These are phyloP conservation scores for Asterophora parasitica DNA, from an alignment of 768 basidiomycete genomes.

Conservation along the genomic window DNA sequence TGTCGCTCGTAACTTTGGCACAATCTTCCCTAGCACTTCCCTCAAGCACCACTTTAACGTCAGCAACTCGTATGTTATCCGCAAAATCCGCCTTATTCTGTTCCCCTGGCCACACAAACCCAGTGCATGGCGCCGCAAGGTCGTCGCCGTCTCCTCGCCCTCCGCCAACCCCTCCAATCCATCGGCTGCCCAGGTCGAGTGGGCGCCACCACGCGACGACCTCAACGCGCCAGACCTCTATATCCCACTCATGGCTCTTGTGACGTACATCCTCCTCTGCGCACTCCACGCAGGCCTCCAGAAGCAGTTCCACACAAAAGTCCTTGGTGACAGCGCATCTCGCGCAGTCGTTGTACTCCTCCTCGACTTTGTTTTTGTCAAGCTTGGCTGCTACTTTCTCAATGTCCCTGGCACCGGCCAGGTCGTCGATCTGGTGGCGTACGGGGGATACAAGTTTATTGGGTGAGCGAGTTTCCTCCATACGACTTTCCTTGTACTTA, in stretches of 20 bases:
- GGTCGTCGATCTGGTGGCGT: conserved; percentile 81
- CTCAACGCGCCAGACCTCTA: conserved; percentile 96
- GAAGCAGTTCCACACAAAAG: conserved; percentile 79
- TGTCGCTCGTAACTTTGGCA: conserved; percentile 70
- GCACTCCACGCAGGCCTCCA: conserved; percentile 82
- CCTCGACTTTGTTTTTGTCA: conserved; percentile 85
- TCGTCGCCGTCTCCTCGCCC: conserved; percentile 15
- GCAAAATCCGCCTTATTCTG: conserved; percentile 81
- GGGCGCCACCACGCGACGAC: conserved; percentile 87
- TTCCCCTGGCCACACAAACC: conserved; percentile 94
- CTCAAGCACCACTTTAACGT: conserved; percentile 67
- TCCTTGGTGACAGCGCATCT: conserved; percentile 82
- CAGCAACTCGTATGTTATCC: conserved; percentile 91
- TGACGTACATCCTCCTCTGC: conserved; percentile 90
- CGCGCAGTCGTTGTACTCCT: conserved; percentile 81
- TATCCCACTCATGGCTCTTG: conserved; percentile 95
- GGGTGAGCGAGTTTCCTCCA: conserved; percentile 77
- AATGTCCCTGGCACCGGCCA: conserved; percentile 73
- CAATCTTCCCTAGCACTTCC: conserved; percentile 13
- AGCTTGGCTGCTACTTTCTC: conserved; percentile 89
- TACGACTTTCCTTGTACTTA: too few species aligned
- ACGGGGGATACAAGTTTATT: conserved; percentile 97
- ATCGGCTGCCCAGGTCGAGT: conserved; percentile 38
- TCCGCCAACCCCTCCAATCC: too few species aligned
- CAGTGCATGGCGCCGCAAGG: conserved; percentile 60